Conservation (phyloP, 345 rosid species). For the Linum tenue region DNA sequence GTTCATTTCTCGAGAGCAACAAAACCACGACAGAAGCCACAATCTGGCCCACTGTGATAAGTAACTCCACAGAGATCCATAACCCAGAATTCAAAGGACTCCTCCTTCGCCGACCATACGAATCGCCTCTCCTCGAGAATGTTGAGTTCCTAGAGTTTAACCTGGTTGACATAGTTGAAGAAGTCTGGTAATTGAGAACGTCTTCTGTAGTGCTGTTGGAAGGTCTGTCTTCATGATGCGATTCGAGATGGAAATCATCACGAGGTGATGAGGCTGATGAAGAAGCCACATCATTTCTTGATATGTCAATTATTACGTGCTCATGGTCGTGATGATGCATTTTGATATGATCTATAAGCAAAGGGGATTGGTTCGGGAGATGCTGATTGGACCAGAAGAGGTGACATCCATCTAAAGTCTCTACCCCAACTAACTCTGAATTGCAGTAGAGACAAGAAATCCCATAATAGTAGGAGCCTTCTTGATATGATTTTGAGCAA, state of each 20-base stretch:
- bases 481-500: too few species aligned
- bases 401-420: conserved; percentile 48
- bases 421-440: conserved; percentile 19
- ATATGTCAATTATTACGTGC: conserved; percentile 46
- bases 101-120: conserved; percentile 39
- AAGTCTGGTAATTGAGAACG: conserved; percentile 16
- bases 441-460: conserved; percentile 13
- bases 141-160: conserved; percentile 27
- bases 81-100: conserved; percentile 77
- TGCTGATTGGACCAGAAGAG: conserved; percentile 29
- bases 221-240: conserved; percentile 20
- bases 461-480: background rate
- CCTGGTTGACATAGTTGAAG: conserved; percentile 33
- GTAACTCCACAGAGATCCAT: conserved; percentile 75
- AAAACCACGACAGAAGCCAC: conserved; percentile 68
- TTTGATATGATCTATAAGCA: conserved; percentile 53
- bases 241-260: conserved; percentile 25
- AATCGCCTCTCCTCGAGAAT: conserved; percentile 43
- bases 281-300: conserved; percentile 36
- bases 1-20: conserved; percentile 55
- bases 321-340: conserved; percentile 24
- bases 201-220: background rate
- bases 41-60: conserved; percentile 62
- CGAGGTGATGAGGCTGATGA: conserved; percentile 36
- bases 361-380: conserved; percentile 37